Evolutionary conservation across 2,329 filamentous ascomycete genomes (phyloP).

Genomic region (Xylaria sp.): DNA sequence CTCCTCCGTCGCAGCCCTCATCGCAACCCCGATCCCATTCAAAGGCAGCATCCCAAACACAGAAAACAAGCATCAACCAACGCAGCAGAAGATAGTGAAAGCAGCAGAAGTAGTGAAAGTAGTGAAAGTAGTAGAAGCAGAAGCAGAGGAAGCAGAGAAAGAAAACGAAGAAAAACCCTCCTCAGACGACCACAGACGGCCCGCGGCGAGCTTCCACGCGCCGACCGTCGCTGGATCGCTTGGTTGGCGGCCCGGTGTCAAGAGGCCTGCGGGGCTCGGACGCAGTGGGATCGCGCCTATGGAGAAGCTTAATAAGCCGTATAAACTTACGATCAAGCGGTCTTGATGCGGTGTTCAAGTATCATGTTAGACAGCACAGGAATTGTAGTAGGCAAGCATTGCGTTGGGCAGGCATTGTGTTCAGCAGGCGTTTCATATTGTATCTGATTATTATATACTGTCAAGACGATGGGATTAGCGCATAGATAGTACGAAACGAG

Average conservation of each 20-base stretch:
- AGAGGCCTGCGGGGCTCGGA: constrained; percentile 57
- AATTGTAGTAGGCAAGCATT: no score
- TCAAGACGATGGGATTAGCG: background rate
- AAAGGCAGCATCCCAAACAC: constrained; percentile 7
- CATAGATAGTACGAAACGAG: background rate
- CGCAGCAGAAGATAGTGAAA: no score
- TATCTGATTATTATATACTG: background rate
- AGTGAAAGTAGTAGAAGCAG: constrained; percentile 34
- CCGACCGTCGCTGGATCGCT: constrained; percentile 60
- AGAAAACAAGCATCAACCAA: constrained; percentile 28
- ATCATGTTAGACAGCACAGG: no score
- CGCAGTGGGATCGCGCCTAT: constrained; percentile 60
- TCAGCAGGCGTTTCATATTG: background rate
- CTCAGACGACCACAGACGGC: constrained; percentile 51
- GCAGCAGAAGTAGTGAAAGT: constrained; percentile 37
- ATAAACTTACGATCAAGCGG: constrained; percentile 66
- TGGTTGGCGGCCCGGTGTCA: constrained; percentile 52
- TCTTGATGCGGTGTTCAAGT: constrained; percentile 40
- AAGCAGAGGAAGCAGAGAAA: constrained; percentile 35
- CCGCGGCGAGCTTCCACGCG: constrained; percentile 61
- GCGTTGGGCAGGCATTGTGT: background rate
- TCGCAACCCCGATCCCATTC: no score
- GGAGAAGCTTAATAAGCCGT: constrained; percentile 64
- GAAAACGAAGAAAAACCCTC: constrained; percentile 30
- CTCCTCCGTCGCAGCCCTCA: background rate